These are phyloP conservation scores for Zygoascus ofunaensis DNA, from an alignment of 805 yeast genomes.

Conservation along the genomic window DNA sequence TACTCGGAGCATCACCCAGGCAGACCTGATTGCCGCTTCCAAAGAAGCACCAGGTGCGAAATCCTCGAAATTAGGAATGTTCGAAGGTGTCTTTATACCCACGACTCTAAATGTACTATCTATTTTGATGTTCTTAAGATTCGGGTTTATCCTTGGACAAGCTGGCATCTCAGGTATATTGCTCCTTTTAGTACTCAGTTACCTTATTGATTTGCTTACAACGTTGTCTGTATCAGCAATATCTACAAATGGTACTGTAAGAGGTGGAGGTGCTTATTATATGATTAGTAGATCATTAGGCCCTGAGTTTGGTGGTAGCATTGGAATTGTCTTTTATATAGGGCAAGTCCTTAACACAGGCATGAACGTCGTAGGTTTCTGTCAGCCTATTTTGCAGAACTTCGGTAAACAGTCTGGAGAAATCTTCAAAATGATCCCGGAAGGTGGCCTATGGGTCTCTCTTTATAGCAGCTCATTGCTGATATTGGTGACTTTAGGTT, in stretches of 20 bases:
- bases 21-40: conserved; percentile 4
- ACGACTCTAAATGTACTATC: conserved; percentile 88
- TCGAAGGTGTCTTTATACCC: conserved; percentile 87
- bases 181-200: conserved; percentile 58
- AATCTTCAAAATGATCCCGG: conserved; percentile 51
- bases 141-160: conserved; percentile 92
- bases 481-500: conserved; percentile 15
- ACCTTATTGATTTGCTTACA: conserved; percentile 72
- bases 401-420: conserved; percentile 58
- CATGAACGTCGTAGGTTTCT: conserved; percentile 89
- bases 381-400: conserved; percentile 79
- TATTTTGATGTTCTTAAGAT: conserved; percentile 87
- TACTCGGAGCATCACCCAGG: conserved; percentile 11
- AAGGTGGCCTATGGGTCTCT: conserved; percentile 59
- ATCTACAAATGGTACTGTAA: conserved; percentile 93
- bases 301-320: conserved; percentile 97
- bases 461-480: conserved; percentile 57
- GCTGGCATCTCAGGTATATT: conserved; percentile 81
- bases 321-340: conserved; percentile 85
- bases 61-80: conserved; percentile 57
- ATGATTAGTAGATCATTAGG: conserved; percentile 95
- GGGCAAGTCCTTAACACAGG: conserved; percentile 87
- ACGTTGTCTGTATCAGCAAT: conserved; percentile 89
- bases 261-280: conserved; percentile 97
- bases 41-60: neutral